Base-by-base conservation (phyloP, 1,139 yeast genomes). In the Yueomyces sp. region DNA sequence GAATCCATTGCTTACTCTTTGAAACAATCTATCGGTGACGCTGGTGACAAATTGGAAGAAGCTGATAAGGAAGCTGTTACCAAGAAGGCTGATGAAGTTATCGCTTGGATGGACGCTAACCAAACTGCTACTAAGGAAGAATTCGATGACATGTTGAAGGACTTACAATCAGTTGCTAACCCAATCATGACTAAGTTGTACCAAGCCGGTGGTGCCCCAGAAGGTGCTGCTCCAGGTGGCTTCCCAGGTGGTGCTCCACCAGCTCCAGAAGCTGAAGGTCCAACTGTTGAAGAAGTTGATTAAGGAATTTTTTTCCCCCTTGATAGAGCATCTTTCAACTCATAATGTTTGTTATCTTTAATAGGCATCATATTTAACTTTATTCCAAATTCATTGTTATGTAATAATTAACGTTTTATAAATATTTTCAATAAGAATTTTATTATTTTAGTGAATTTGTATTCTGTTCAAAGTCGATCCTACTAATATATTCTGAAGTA, bases 261-360 rank as follows among this genome's bases (percentile, higher is more conserved):
- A 60, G 79, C 77, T 59, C 78, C 79, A 57, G 77, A 73, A 55
- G 75, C 75, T 63, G 86, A 80, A 59, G 91, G 91, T 60, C 95
- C 95, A 69, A 83, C 94, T 63, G 95, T 84, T 59, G 95, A 84
- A 76, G 95, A 84, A 75, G 94, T 84, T 66, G 95, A 84, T 71
- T 84, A 82, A 30, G 7, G 32, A 7, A 7, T 30, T 30, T 2
- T 2, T 7, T 30, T 30, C 11, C 11, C 11, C 32, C 7, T 30
- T 30, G 32, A 30, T 30, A 30, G 32, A 30, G 19, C 19, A 19
- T 19, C 19, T 19, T 19, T 19, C 19, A 7, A 30, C 32, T 30
- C 11, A 7, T 30, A 7, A 30, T 30, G 32, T 30, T 30, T 30
- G 11, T 30, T 30, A 30, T 30, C 11, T 11, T 30, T 7, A 7